Base-by-base conservation (phyloP, 2,329 filamentous ascomycete genomes). In the Didymella exigua region DNA sequence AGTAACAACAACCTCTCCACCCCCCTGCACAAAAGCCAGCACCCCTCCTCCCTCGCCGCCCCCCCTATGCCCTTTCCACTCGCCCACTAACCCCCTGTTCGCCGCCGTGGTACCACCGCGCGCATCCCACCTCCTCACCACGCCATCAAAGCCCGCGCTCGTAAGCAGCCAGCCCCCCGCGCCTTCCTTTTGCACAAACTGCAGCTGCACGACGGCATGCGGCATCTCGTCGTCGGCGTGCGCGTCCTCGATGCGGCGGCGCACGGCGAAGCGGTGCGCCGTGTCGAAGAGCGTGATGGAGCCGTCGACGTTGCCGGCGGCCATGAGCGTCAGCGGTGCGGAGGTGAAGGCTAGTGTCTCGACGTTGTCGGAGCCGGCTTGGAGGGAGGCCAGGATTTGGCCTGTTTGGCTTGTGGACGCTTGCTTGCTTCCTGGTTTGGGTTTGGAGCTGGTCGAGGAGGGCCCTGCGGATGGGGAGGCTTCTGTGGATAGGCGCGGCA, bases 1-100 rank as follows among this genome's bases (percentile, higher is more conserved):
- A 5, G 95, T 98, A 4, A 96, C 84, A 43, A 98, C 81, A 61
- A 87, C 82, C 74, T 87, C 85, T 0, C 91, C 91, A 72, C 87
- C 82, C 2, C 80, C 81, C 76, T 97, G 92, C 47, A 96, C 93
- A 71, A 98, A 99, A 0, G 89, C 93, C 64, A 98, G 77, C 8
- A 98, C 88, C 48, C 93, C 93, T 29, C 93, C 93, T 19, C 91
- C 88, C 77, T 95, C 91, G 11, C 91, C 89, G 70, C 90, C 86
- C 26, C 93, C 87, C 65, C 90, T 75, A 74, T 99, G 95, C 0
- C 95, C 95, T 75, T 84, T 91, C 93, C 93, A 98, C 76, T 97
- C 93, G 61, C 87, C 89, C 21, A 91, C 78, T 47, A 96, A 78
- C 0, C 91, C 92, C 47, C 86, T 86, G 8, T 82, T 85, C 2